Evolutionary conservation across 2,329 filamentous ascomycete genomes (phyloP).

Genomic region (Scedosporium aurantiacum): DNA sequence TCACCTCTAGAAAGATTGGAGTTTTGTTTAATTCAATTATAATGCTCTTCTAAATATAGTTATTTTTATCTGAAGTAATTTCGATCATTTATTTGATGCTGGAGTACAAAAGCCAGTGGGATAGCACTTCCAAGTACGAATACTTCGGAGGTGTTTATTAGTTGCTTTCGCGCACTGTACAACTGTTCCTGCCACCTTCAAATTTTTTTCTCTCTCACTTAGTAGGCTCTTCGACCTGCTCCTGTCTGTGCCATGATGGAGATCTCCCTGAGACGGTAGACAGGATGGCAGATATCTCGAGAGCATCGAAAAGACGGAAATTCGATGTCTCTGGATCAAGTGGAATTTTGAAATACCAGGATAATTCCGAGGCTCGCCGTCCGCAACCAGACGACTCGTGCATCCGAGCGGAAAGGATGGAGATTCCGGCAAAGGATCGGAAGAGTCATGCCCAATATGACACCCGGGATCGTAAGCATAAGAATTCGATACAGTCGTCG

Average conservation of each 20-base stretch:
- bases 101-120: too few species aligned
- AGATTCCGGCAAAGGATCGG: not conserved
- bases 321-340: not conserved
- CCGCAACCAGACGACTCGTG: not conserved
- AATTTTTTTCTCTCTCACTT: not conserved
- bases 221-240: not conserved
- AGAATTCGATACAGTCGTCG: not conserved
- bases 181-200: not conserved
- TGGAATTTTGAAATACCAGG: not conserved
- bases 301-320: not conserved
- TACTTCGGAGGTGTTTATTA: too few species aligned
- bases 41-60: too few species aligned
- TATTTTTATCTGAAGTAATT: too few species aligned
- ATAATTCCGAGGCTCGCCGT: too few species aligned
- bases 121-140: too few species aligned
- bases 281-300: not conserved
- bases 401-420: not conserved
- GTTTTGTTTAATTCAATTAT: too few species aligned
- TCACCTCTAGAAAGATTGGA: not conserved
- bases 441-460: not conserved
- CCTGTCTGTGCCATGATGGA: not conserved
- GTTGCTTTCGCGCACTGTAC: too few species aligned
- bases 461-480: not conserved
- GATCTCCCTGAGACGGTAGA: not conserved
- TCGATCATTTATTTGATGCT: too few species aligned